Percentiles rank a stretch among this genome's conserved stretches.
Evolutionary conservation across 148 eudicot species (phyloP).

Genomic region (Suaeda aralocaspica): DNA sequence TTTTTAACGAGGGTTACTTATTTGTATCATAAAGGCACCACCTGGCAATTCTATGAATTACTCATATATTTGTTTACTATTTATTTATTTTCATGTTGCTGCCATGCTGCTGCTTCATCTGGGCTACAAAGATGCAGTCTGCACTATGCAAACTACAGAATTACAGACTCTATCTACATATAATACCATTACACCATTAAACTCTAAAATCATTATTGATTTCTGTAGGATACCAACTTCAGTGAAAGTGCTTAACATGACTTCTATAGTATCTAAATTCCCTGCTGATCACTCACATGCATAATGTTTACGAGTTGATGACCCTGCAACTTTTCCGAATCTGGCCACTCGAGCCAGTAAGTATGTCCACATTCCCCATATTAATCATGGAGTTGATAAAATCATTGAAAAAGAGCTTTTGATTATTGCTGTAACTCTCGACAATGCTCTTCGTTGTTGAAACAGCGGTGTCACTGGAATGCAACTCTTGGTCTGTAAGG

Average conservation of each 20-base stretch:
- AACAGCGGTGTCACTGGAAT: constrained; percentile 38
- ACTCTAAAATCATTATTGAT: background rate
- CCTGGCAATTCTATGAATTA: too few species aligned
- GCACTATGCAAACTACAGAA: constrained; percentile 1
- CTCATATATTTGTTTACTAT: too few species aligned
- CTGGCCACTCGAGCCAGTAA: constrained; percentile 61
- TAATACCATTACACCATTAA: background rate
- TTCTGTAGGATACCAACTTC: background rate
- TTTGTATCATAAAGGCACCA: too few species aligned
- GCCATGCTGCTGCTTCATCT: background rate
- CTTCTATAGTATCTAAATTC: background rate
- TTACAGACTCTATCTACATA: background rate
- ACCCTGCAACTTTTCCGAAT: constrained; percentile 62
- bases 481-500: constrained; percentile 55
- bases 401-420: constrained; percentile 28
- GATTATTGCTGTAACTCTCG: constrained; percentile 40
- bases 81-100: too few species aligned
- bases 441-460: constrained; percentile 50
- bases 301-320: constrained; percentile 33
- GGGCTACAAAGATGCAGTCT: background rate
- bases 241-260: background rate
- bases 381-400: constrained; percentile 62
- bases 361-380: constrained; percentile 61
- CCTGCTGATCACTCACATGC: background rate
- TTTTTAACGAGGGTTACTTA: too few species aligned